A percentile compares a stretch with the other conserved stretches of the same genome.
These are phyloP conservation scores for Penicillium corylophilum DNA, from an alignment of 2,329 filamentous ascomycete species.

Conservation along the genomic window DNA sequence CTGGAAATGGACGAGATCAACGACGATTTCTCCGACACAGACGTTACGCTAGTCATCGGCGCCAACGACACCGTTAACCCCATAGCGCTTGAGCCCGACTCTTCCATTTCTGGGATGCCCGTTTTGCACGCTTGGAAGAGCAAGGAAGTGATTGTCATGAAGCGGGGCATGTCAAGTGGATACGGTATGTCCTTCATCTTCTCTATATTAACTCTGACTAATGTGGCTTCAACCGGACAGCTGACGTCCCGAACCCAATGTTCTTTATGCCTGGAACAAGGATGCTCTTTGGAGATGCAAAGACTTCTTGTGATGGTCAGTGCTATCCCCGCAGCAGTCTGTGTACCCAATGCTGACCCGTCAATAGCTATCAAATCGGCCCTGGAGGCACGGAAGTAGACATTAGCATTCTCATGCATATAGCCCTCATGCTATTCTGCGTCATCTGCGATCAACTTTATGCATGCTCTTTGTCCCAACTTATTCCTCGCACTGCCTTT, in stretches of 20 bases:
- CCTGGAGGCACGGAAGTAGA: conserved; percentile 33
- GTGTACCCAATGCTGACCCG: neutral
- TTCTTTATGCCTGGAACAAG: conserved; percentile 86
- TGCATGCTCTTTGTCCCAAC: neutral
- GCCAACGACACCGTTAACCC: conserved; percentile 93
- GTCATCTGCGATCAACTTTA: neutral
- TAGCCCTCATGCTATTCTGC: neutral
- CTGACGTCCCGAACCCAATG: conserved; percentile 90
- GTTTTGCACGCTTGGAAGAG: conserved; percentile 92
- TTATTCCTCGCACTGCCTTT: neutral
- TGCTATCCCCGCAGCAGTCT: conserved; percentile 28
- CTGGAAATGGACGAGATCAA: conserved; percentile 97
- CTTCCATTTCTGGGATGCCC: conserved; percentile 87
- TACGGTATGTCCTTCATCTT: conserved; percentile 60
- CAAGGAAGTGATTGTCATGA: conserved; percentile 91
- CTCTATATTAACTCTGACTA: neutral
- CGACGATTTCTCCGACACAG: conserved; percentile 82
- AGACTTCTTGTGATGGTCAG: conserved; percentile 73
- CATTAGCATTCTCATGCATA: neutral
- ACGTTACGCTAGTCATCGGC: conserved; percentile 83
- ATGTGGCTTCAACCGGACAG: conserved; percentile 41
- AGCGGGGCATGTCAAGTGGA: conserved; percentile 82
- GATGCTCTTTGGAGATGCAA: conserved; percentile 92
- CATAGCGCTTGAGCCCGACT: conserved; percentile 78
- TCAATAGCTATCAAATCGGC: conserved; percentile 44